These are phyloP conservation scores for Alternaria triticimaculans DNA, from an alignment of 2,329 filamentous ascomycete genomes.

Conservation along the genomic window DNA sequence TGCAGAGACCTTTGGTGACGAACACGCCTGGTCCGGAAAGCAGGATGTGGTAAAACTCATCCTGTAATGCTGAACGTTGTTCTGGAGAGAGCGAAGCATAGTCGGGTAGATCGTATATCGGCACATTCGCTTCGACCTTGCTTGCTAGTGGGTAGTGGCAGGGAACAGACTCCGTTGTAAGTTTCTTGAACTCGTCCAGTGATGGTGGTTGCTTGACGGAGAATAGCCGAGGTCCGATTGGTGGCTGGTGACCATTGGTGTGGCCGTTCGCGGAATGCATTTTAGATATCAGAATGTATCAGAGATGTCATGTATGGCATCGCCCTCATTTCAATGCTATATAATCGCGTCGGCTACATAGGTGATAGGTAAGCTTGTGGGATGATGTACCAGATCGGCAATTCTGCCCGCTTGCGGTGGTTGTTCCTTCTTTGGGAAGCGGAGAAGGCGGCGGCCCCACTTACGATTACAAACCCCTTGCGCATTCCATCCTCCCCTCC, in stretches of 20 bases:
- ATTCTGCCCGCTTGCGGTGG: not conserved
- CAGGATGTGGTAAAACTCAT: constrained; percentile 67
- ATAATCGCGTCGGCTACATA: not conserved
- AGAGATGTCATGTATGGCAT: not conserved
- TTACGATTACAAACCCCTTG: not conserved
- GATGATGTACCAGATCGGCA: not conserved
- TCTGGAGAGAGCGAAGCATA: constrained; percentile 44
- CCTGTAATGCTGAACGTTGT: constrained; percentile 56
- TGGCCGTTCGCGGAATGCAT: not conserved
- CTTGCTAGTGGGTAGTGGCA: constrained; percentile 57
- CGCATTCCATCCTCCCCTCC: not conserved
- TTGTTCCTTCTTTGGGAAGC: not conserved
- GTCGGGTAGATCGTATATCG: constrained; percentile 60
- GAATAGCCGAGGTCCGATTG: constrained; percentile 36
- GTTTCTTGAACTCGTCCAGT: constrained; percentile 53
- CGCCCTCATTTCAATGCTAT: not conserved
- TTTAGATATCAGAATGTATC: not conserved
- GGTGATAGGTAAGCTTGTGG: not conserved
- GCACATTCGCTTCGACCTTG: constrained; percentile 58
- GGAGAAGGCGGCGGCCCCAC: not conserved
- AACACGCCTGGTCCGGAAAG: constrained; percentile 65
- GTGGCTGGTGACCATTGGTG: not conserved
- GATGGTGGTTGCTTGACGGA: constrained; percentile 43
- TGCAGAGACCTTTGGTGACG: constrained; percentile 54
- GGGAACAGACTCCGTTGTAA: constrained; percentile 53